phyloP scores from a whole-genome alignment of 805 yeast species.

The Brettanomyces bruxellensis region DNA sequence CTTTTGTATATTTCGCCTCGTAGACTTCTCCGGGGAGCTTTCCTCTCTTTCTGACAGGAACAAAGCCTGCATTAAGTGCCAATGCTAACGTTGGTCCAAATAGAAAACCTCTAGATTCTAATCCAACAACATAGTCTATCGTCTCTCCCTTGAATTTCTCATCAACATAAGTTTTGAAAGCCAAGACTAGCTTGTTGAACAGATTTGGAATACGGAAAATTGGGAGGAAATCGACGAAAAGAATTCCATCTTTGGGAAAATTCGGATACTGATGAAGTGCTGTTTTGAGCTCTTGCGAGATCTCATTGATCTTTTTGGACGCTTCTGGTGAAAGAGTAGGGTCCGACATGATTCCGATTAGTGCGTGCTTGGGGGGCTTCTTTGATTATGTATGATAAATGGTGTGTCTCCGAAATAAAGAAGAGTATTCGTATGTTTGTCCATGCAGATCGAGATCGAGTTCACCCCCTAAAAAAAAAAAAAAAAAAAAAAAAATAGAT shows the following conservation, averaged over 20 bases:
- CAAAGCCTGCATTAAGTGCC: slow-evolving; percentile 80
- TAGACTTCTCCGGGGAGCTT: slow-evolving; percentile 84
- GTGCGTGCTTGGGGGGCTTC: too few species aligned
- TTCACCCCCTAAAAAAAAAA: too few species aligned
- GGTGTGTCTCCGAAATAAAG: too few species aligned
- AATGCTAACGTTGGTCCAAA: slow-evolving; percentile 95
- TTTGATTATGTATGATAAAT: too few species aligned
- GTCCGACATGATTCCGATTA: too few species aligned
- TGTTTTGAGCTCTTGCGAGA: slow-evolving; percentile 39
- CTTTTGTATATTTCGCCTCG: slow-evolving; percentile 72
- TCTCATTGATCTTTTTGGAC: slow-evolving; percentile 13
- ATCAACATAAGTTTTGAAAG: slow-evolving; percentile 68
- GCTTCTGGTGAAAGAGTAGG: neutral
- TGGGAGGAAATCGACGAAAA: slow-evolving; percentile 95
- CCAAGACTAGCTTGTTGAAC: slow-evolving; percentile 73
- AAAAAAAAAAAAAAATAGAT: too few species aligned
- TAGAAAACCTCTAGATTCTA: slow-evolving; percentile 94
- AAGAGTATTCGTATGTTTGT: too few species aligned
- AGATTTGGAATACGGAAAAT: slow-evolving; percentile 75
- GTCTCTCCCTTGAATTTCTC: slow-evolving; percentile 37
- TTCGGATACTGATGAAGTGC: slow-evolving; percentile 77
- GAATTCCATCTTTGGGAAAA: slow-evolving; percentile 87
- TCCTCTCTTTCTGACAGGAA: slow-evolving; percentile 93
- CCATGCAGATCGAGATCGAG: too few species aligned
- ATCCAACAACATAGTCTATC: slow-evolving; percentile 85